Percentiles rank a stretch among this genome's conserved stretches.
These are phyloP conservation scores for Fusarium equiseti DNA, from an alignment of 2,329 filamentous ascomycete genomes.

Conservation along the genomic window DNA sequence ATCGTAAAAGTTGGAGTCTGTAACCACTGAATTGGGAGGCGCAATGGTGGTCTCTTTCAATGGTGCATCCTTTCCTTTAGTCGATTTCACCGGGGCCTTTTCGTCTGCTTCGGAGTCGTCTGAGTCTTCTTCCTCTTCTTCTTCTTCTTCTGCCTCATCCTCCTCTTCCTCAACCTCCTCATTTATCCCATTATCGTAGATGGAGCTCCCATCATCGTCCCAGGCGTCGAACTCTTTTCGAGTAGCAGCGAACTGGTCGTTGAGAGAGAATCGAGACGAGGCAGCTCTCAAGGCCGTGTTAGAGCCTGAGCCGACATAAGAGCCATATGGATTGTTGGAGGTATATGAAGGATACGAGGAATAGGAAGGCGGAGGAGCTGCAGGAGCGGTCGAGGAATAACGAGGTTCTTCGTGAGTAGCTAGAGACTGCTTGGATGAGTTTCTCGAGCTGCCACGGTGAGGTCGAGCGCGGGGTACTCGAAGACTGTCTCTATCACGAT, in stretches of 20 bases:
- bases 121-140: not conserved
- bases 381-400: not conserved
- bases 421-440: slow-evolving; percentile 46
- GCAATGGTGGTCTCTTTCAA: not conserved
- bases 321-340: not conserved
- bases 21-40: not conserved
- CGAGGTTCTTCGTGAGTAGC: slow-evolving; percentile 42
- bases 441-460: slow-evolving; percentile 29
- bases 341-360: not conserved
- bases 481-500: slow-evolving; percentile 41
- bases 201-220: slow-evolving; percentile 61
- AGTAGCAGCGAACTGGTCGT: slow-evolving; percentile 62
- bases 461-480: slow-evolving; percentile 47
- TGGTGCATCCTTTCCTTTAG: slow-evolving; percentile 21
- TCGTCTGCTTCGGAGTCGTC: slow-evolving; percentile 29
- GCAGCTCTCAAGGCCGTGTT: slow-evolving; percentile 45
- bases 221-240: slow-evolving; percentile 61
- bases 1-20: slow-evolving; percentile 57
- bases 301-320: slow-evolving; percentile 41
- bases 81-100: slow-evolving; percentile 24
- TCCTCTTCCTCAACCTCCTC: slow-evolving; percentile 42
- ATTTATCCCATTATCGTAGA: slow-evolving; percentile 52
- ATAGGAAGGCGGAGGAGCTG: not conserved
- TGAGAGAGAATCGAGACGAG: slow-evolving; percentile 61
- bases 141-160: not conserved